Evolutionary conservation across 2,329 filamentous ascomycete species (phyloP), one percentile per base, ranked within the genome.

Genomic region (Gaeumannomyces tritici): DNA sequence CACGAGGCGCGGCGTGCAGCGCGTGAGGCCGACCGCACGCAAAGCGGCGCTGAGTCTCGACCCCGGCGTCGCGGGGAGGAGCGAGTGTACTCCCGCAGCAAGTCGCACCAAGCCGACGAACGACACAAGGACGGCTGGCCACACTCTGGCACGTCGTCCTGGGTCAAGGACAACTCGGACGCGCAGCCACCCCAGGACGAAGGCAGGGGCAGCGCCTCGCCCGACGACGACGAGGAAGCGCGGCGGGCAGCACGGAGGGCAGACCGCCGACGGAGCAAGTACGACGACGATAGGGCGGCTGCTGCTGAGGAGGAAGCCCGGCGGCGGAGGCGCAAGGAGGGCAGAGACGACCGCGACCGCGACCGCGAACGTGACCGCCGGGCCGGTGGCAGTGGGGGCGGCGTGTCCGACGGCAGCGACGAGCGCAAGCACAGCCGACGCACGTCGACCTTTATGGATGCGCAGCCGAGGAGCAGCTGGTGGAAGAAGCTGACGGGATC

Each of bases 81-180:
- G 13, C 57, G 42, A 5, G 42, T 35, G 21, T 59, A 59, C 57
- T 31, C 57, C 18, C 57, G 57, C 57, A 51, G 42, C 42, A 51
- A 51, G 42, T 51, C 42, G 18, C 42, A 51, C 21, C 77, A 6
- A 76, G 77, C 66, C 73, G 73, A 70, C 47, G 42, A 51, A 1
- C 54, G 65, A 67, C 42, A n/a, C 28, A 73, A 69, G 60, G 65
- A 77, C 11, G 76, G 75, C 12, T 87, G 85, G 85, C 84, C 85
- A 24, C 82, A 86, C 69, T 86, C 82, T 8, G 84, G 85, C 29
- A 87, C 84, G 0, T 84, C 82, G 11, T 87, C 83, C 0, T 88
- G 85, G 85, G 84, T 87, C 5, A 86, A 86, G 71, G 84, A 87
- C 15, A 80, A 86, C 67, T 83, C 81, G 2, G 85, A 86, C 66